phyloP scores from a whole-genome alignment of 352 stramenopile genomes.

The Phytophthora multivora region DNA sequence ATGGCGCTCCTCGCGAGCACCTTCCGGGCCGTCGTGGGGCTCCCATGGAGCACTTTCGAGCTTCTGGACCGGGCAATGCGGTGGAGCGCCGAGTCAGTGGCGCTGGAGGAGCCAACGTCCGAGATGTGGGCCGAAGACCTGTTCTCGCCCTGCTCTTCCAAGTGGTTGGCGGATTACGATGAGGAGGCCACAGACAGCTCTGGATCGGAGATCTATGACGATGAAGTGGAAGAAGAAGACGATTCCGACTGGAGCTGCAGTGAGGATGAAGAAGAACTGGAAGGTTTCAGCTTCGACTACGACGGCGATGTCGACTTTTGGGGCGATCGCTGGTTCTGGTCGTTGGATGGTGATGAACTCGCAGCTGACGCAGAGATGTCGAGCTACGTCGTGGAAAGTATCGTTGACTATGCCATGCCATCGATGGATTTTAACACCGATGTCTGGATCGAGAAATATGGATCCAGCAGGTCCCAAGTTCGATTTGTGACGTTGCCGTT shows the following conservation, averaged over 20 bases:
- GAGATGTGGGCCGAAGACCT: slow-evolving; percentile 28
- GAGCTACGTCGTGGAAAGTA: slow-evolving; percentile 6
- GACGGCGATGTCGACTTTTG: slow-evolving; percentile 19
- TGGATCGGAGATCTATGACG: slow-evolving; percentile 27
- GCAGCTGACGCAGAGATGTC: neutral
- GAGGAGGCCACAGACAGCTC: slow-evolving; percentile 28
- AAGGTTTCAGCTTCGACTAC: slow-evolving; percentile 20
- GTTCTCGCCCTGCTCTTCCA: slow-evolving; percentile 21
- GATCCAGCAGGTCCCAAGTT: slow-evolving; percentile 22
- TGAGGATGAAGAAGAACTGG: slow-evolving; percentile 22
- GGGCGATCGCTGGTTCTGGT: slow-evolving; percentile 31
- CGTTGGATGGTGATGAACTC: neutral
- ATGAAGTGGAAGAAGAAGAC: slow-evolving; percentile 16
- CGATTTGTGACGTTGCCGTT: slow-evolving; percentile 19
- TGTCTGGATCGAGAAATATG: slow-evolving; percentile 35
- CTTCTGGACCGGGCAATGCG: slow-evolving; percentile 17
- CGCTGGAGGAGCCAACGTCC: slow-evolving; percentile 5
- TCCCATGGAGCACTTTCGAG: slow-evolving; percentile 23
- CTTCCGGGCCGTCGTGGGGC: slow-evolving; percentile 11
- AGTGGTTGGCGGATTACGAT: neutral
- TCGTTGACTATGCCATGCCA: slow-evolving; percentile 32
- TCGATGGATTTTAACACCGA: slow-evolving; percentile 25
- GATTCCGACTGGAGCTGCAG: slow-evolving; percentile 24
- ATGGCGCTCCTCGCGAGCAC: slow-evolving; percentile 32
- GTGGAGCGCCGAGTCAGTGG: slow-evolving; percentile 13